These are phyloP conservation scores for Cladophialophora exuberans DNA, from an alignment of 2,329 filamentous ascomycete genomes.

Conservation along the genomic window DNA sequence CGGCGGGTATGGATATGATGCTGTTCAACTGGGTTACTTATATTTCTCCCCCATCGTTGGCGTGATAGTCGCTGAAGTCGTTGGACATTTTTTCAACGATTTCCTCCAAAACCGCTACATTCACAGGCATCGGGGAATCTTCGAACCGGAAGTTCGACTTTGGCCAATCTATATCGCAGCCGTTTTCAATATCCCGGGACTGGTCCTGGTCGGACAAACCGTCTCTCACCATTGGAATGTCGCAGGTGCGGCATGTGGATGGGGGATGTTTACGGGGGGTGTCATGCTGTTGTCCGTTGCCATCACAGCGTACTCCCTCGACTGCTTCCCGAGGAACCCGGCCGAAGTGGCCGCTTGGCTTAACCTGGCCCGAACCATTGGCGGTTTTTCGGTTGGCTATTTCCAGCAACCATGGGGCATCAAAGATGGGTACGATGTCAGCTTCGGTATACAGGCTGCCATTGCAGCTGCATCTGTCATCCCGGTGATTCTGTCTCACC, in stretches of 20 bases:
- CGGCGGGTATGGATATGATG: constrained; percentile 9
- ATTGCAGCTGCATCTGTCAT: too few species aligned
- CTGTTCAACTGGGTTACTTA: background rate
- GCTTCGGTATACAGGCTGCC: constrained; percentile 51
- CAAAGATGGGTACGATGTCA: constrained; percentile 45
- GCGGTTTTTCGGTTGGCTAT: constrained; percentile 52
- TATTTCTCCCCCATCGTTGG: background rate
- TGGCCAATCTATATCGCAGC: background rate
- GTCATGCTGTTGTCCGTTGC: constrained; percentile 42
- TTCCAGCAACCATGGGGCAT: constrained; percentile 56
- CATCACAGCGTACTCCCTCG: constrained; percentile 56
- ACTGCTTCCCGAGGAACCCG: constrained; percentile 57
- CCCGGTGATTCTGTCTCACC: too few species aligned
- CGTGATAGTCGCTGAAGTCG: constrained; percentile 32
- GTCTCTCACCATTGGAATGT: constrained; percentile 21
- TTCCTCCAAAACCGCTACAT: background rate
- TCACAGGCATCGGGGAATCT: background rate
- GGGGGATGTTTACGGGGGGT: constrained; percentile 14
- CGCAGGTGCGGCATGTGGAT: constrained; percentile 1
- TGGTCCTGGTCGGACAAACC: constrained; percentile 35
- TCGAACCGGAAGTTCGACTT: constrained; percentile 3
- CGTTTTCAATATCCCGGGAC: constrained; percentile 8
- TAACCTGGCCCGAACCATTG: constrained; percentile 52
- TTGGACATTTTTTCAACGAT: constrained; percentile 41
- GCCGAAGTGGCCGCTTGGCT: constrained; percentile 58